Conservation (phyloP, 78 protist species). For the Dictyostelium purpureum region DNA sequence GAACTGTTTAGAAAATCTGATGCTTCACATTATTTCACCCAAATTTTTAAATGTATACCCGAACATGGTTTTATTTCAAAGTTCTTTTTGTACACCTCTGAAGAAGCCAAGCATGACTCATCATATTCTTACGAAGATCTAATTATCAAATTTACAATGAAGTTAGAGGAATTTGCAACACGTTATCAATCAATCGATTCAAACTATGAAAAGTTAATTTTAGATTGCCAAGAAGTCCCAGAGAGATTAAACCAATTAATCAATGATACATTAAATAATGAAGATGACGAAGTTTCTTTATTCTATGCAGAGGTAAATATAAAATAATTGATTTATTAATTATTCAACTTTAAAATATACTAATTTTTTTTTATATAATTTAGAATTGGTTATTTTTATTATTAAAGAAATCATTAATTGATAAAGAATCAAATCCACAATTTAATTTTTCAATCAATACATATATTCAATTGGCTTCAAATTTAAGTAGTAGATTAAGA, state of each 20-base stretch:
- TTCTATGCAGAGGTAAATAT: conserved; percentile 42
- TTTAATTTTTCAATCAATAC: conserved; percentile 13
- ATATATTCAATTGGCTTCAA: conserved; percentile 40
- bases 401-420: conserved; percentile 25
- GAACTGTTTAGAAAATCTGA: conserved; percentile 71
- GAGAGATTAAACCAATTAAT: not conserved
- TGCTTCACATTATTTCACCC: conserved; percentile 76
- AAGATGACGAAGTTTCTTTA: conserved; percentile 31
- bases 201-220: not conserved
- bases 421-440: conserved; percentile 12
- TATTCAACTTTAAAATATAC: no score
- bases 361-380: no score
- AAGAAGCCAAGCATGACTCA: conserved; percentile 10
- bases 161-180: conserved; percentile 22
- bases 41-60: conserved; percentile 68
- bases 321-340: not conserved
- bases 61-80: conserved; percentile 59
- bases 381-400: conserved; percentile 60
- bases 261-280: conserved; percentile 3
- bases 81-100: conserved; percentile 30
- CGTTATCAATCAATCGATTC: conserved; percentile 47
- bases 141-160: conserved; percentile 62
- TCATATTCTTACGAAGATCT: conserved; percentile 66
- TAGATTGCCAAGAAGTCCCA: conserved; percentile 15
- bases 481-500: conserved; percentile 8